A percentile compares a stretch with the other conserved stretches of the same genome.
Evolutionary conservation across 169 alveolate species (phyloP).

Genomic region (Plasmodium malariae): DNA sequence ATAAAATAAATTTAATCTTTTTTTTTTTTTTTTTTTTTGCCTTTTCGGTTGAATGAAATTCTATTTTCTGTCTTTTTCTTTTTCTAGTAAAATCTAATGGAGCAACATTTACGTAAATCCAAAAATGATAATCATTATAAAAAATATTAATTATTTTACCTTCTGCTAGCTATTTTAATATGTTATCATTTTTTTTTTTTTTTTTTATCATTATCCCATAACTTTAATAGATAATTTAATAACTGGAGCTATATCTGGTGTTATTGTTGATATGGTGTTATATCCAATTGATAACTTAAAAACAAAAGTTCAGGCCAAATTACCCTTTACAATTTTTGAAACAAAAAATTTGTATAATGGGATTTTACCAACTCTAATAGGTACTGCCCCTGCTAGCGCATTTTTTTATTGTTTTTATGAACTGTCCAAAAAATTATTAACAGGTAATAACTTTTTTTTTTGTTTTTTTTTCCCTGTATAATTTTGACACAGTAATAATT

Average conservation of each 20-base stretch:
- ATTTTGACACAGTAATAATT: too few species aligned
- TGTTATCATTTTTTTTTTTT: neutral
- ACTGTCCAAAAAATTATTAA: conserved; percentile 79
- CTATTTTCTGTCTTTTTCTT: neutral
- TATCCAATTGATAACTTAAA: conserved; percentile 87
- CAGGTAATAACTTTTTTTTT: conserved; percentile 31
- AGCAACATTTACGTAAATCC: conserved; percentile 26
- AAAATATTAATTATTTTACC: neutral
- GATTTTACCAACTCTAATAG: conserved; percentile 79
- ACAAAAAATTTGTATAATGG: conserved; percentile 80
- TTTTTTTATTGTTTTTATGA: conserved; percentile 86
- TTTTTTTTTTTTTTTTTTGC: conserved; percentile 7
- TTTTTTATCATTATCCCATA: neutral
- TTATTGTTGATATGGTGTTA: conserved; percentile 82
- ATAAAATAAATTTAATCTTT: neutral
- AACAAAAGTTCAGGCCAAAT: conserved; percentile 83
- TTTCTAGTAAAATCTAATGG: neutral
- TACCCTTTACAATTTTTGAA: conserved; percentile 32
- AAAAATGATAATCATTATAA: neutral
- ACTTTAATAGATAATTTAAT: conserved; percentile 80
- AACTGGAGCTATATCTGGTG: conserved; percentile 88
- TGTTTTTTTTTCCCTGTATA: neutral
- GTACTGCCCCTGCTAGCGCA: conserved; percentile 86
- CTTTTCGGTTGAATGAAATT: conserved; percentile 3
- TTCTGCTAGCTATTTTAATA: neutral